Conservation (phyloP, 2,329 filamentous ascomycete genomes). For the Calonectria ilicicola region DNA sequence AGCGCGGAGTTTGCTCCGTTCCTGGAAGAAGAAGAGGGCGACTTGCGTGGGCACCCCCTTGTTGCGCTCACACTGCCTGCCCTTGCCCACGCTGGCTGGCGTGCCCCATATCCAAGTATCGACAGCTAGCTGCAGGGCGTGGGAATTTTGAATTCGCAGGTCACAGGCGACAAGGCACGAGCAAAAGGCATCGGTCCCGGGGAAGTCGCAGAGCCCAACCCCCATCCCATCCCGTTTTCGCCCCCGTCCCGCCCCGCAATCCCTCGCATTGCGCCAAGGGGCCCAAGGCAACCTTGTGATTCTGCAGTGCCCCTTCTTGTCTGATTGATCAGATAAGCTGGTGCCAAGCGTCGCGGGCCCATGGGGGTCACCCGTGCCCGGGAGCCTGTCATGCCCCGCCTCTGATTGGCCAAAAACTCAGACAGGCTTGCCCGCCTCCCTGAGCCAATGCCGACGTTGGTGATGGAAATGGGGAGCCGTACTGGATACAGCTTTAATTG, state of each 20-base stretch:
- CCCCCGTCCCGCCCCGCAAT: slow-evolving; percentile 1
- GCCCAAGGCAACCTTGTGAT: not conserved
- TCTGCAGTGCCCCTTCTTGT: not conserved
- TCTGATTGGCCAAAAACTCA: slow-evolving; percentile 31
- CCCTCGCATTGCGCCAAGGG: not conserved
- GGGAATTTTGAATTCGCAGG: too few species aligned
- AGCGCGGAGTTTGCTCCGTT: too few species aligned
- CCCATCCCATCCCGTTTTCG: not conserved
- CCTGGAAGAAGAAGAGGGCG: too few species aligned
- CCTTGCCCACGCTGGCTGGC: too few species aligned
- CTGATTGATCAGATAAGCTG: slow-evolving; percentile 5
- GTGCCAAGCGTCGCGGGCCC: not conserved
- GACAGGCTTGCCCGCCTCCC: too few species aligned
- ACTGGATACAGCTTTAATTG: too few species aligned
- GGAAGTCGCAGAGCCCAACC: not conserved
- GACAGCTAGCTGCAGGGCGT: too few species aligned
- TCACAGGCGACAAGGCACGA: too few species aligned
- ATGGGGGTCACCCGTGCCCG: slow-evolving; percentile 9
- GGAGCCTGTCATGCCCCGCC: slow-evolving; percentile 38
- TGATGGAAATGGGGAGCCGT: too few species aligned
- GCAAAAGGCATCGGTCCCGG: not conserved
- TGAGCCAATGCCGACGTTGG: not conserved
- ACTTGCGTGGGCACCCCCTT: too few species aligned
- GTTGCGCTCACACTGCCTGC: too few species aligned
- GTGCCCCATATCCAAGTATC: too few species aligned